phyloP scores from a whole-genome alignment of 2,329 filamentous ascomycete genomes.

The Aureobasidium sp. region DNA sequence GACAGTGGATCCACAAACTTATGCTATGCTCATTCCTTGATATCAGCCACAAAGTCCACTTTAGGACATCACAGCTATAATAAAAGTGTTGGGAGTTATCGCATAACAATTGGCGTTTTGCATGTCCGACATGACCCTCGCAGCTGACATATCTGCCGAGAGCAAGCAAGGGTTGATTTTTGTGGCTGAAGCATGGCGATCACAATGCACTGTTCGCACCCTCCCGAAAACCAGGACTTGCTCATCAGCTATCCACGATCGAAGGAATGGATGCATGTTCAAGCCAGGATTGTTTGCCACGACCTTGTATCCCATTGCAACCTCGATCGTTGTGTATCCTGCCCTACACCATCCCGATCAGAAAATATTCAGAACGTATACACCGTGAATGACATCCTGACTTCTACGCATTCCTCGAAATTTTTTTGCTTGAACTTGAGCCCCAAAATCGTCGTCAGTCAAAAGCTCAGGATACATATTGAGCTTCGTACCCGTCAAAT shows the following conservation, averaged over 20 bases:
- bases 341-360: not conserved
- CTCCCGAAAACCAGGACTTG: conserved; percentile 6
- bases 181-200: conserved; percentile 7
- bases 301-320: conserved; percentile 8
- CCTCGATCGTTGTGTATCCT: not conserved
- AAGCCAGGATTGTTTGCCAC: conserved; percentile 10
- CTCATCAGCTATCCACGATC: not conserved
- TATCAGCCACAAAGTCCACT: not conserved
- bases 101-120: not conserved
- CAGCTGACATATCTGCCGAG: not conserved
- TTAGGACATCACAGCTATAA: not conserved
- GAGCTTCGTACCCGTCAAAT: not conserved
- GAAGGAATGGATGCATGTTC: conserved; percentile 10
- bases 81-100: not conserved
- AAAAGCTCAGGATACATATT: conserved; percentile 3
- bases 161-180: not conserved
- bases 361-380: not conserved
- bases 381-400: not conserved
- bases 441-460: not conserved
- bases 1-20: not conserved
- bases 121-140: not conserved
- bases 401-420: conserved; percentile 3
- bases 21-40: not conserved
- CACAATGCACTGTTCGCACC: conserved; percentile 1
- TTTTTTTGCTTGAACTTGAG: not conserved